A percentile compares a stretch with the other conserved stretches of the same genome.
These are phyloP conservation scores for Trichosporon coremiiforme DNA, from an alignment of 1,284 basidiomycete genomes.

Conservation along the genomic window DNA sequence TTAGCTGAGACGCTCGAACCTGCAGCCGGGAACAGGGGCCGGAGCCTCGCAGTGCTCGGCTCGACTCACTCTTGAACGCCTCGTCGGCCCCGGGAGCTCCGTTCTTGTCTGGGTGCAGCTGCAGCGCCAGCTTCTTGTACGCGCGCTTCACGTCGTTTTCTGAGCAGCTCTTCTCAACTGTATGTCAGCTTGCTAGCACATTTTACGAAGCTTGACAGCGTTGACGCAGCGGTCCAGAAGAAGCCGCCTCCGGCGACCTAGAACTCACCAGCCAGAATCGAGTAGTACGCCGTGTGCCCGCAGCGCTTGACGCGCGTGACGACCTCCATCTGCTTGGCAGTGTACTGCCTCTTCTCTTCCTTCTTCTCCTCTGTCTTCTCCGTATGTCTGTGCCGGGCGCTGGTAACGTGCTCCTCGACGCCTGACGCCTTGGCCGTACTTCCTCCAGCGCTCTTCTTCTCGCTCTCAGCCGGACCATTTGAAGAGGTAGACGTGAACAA, in stretches of 20 bases:
- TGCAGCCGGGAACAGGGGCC: too few species aligned
- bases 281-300: slow-evolving; percentile 89
- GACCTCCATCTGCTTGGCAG: slow-evolving; percentile 76
- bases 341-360: slow-evolving; percentile 72
- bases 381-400: slow-evolving; percentile 40
- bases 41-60: too few species aligned
- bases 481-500: background rate
- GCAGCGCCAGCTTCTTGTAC: slow-evolving; percentile 94
- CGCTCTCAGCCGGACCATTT: background rate
- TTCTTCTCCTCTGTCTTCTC: slow-evolving; percentile 21
- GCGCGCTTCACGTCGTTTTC: slow-evolving; percentile 94
- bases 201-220: too few species aligned
- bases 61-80: slow-evolving; percentile 90
- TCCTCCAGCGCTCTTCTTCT: background rate
- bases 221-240: too few species aligned
- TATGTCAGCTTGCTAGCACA: slow-evolving; percentile 4
- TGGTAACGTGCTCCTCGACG: slow-evolving; percentile 55
- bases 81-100: slow-evolving; percentile 97
- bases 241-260: background rate
- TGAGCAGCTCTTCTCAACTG: slow-evolving; percentile 78
- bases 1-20: slow-evolving; percentile 12
- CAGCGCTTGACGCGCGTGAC: slow-evolving; percentile 86
- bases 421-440: slow-evolving; percentile 38
- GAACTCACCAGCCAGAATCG: slow-evolving; percentile 68
- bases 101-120: slow-evolving; percentile 96